Evolutionary conservation across 305 asterid species (phyloP).

Genomic region (Ilex paraguariensis): DNA sequence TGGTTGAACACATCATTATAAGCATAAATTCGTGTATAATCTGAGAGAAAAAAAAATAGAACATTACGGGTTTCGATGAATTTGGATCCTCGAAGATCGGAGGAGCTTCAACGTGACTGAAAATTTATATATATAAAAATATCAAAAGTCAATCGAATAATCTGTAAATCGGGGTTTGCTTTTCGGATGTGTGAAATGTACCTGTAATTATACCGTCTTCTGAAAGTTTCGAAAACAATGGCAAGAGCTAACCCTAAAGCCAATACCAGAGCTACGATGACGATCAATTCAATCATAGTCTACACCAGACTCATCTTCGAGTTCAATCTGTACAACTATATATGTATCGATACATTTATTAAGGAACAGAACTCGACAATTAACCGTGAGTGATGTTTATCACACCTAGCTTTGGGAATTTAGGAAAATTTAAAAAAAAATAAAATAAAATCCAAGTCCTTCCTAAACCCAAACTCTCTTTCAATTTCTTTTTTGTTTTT

Average conservation of each 20-base stretch:
- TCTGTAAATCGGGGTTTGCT: neutral
- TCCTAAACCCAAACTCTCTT: too few relatives aligned
- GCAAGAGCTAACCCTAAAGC: slow-evolving; percentile 47
- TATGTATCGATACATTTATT: too few relatives aligned
- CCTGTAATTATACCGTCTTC: slow-evolving; percentile 64
- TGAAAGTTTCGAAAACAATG: slow-evolving; percentile 49
- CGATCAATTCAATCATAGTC: slow-evolving; percentile 43
- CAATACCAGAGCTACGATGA: slow-evolving; percentile 38
- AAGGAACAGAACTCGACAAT: too few relatives aligned
- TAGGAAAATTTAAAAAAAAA: too few relatives aligned
- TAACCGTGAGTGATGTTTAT: too few relatives aligned
- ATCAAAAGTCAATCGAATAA: neutral
- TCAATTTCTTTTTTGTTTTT: too few relatives aligned
- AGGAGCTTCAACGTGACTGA: slow-evolving; percentile 71
- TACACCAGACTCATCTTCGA: slow-evolving; percentile 43
- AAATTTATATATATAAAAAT: slow-evolving; percentile 9
- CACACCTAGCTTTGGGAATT: too few relatives aligned
- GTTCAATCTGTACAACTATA: too few relatives aligned
- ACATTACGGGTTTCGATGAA: slow-evolving; percentile 59
- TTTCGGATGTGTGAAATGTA: slow-evolving; percentile 19
- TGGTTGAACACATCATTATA: too few relatives aligned
- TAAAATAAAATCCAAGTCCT: too few relatives aligned
- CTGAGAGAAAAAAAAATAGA: too few relatives aligned
- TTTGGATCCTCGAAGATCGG: slow-evolving; percentile 88
- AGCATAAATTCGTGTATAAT: too few relatives aligned